These are phyloP conservation scores for Trametes punicea DNA, from an alignment of 768 basidiomycete species.

Conservation along the genomic window DNA sequence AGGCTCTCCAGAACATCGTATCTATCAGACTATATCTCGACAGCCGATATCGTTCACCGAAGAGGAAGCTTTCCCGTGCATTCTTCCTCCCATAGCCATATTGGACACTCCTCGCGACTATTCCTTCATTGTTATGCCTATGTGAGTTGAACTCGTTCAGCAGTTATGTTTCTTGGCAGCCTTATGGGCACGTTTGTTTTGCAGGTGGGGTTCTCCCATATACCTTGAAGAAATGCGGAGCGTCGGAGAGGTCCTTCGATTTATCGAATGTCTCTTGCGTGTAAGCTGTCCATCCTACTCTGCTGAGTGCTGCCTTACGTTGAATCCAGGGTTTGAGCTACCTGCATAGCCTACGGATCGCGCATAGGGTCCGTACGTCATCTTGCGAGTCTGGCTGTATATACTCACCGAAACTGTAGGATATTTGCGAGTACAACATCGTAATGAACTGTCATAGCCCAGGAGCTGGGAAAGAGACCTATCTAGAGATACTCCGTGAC, in stretches of 20 bases:
- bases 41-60: background rate
- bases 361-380: background rate
- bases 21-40: background rate
- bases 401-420: background rate
- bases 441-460: background rate
- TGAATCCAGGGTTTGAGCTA: background rate
- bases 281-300: background rate
- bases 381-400: no score
- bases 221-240: background rate
- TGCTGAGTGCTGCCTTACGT: no score
- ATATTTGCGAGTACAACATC: background rate
- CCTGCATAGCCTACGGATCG: background rate
- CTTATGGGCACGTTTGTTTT: background rate
- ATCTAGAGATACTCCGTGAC: background rate
- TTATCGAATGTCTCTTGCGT: background rate
- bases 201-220: background rate
- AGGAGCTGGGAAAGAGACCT: background rate
- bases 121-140: background rate
- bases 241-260: background rate
- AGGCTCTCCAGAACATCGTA: background rate
- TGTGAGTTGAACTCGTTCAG: background rate
- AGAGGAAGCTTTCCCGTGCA: background rate
- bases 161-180: background rate
- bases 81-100: background rate
- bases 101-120: background rate